Conservation (phyloP, 768 basidiomycete species). For the Harrya chromipes region DNA sequence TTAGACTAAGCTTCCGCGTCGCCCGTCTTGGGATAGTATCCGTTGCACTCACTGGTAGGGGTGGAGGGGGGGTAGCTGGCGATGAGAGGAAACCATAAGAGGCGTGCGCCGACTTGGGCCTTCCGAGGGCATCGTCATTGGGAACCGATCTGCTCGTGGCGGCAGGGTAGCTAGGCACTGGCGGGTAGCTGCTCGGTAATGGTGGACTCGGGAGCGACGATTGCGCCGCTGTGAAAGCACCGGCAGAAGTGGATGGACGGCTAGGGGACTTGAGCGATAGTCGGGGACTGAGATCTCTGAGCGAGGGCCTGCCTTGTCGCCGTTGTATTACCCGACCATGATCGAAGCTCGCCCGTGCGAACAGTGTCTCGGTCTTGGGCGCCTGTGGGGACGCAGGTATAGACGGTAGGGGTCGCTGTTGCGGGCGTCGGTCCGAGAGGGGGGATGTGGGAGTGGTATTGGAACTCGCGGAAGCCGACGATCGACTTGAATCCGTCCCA, state of each 20-base stretch:
- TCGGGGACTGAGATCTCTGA: background rate
- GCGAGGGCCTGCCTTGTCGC: constrained; percentile 7
- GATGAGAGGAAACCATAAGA: constrained; percentile 18
- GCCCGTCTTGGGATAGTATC: constrained; percentile 35
- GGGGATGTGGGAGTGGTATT: constrained; percentile 8
- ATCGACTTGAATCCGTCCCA: constrained; percentile 23
- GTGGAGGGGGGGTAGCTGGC: constrained; percentile 16
- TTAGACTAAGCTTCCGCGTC: constrained; percentile 67
- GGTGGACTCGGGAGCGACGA: constrained; percentile 1
- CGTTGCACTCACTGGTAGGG: constrained; percentile 17
- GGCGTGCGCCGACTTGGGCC: constrained; percentile 29
- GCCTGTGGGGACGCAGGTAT: constrained; percentile 33
- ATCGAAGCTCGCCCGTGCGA: constrained; percentile 19
- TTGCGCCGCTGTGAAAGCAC: constrained; percentile 15
- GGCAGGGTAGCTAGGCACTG: background rate
- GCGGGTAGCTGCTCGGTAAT: background rate
- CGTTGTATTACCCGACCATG: constrained; percentile 7
- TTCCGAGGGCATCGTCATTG: background rate
- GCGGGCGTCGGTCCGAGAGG: constrained; percentile 9
- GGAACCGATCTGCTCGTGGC: constrained; percentile 2
- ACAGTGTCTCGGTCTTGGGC: constrained; percentile 11
- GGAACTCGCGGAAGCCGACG: constrained; percentile 16
- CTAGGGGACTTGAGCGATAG: constrained; percentile 14
- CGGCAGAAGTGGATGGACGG: constrained; percentile 43
- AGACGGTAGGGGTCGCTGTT: constrained; percentile 18